Evolutionary conservation across 495 filamentous ascomycete species (phyloP).

Genomic region (Xylaria castorea): DNA sequence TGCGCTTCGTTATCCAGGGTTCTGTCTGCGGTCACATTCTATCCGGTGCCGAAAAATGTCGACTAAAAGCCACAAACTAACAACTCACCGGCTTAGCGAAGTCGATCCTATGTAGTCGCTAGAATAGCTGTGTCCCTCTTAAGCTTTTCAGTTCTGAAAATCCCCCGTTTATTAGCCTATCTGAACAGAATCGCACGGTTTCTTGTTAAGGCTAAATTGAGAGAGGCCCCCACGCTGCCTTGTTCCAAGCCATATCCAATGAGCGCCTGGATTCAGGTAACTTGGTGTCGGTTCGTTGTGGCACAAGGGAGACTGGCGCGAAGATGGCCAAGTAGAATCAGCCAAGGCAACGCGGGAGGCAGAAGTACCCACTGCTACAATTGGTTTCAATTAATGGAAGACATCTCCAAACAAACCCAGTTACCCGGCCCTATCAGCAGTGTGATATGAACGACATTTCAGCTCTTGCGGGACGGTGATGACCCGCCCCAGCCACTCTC

Average conservation of each 20-base stretch:
- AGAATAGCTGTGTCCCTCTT: not conserved
- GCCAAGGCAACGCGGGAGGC: slow-evolving; percentile 4
- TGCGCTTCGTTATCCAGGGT: too few species aligned
- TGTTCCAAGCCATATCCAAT: not conserved
- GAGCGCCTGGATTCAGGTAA: not conserved
- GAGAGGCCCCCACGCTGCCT: slow-evolving; percentile 10
- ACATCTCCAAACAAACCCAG: not conserved
- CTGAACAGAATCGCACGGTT: not conserved
- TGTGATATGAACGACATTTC: slow-evolving; percentile 11
- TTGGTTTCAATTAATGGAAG: slow-evolving; percentile 13
- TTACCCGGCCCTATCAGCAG: slow-evolving; percentile 18
- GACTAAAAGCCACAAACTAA: slow-evolving; percentile 1
- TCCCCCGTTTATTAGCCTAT: not conserved
- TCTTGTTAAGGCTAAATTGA: not conserved
- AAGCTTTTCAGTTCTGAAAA: not conserved
- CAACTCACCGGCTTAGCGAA: not conserved
- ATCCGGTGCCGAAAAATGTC: not conserved
- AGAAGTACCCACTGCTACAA: slow-evolving; percentile 4
- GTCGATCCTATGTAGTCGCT: not conserved
- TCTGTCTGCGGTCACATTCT: not conserved
- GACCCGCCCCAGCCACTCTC: slow-evolving; percentile 17
- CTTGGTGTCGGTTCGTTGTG: not conserved
- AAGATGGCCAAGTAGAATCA: slow-evolving; percentile 2
- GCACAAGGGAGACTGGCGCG: slow-evolving; percentile 16
- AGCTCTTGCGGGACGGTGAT: slow-evolving; percentile 13